Base-by-base conservation (phyloP, 2,329 filamentous ascomycete genomes). In the Phyllosticta citriasiana region DNA sequence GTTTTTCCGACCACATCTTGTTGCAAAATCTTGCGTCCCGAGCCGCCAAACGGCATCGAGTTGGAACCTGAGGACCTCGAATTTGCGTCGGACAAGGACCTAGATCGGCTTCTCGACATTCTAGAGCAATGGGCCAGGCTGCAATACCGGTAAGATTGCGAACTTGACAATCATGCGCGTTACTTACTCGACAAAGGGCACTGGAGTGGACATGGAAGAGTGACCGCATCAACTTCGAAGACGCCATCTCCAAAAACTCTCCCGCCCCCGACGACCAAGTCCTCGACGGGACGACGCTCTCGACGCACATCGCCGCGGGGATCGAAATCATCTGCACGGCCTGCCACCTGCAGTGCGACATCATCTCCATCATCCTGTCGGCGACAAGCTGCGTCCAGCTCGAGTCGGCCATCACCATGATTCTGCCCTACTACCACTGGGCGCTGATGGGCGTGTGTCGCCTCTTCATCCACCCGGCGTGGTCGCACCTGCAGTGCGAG, bases 381-480 rank as follows among this genome's bases (percentile, higher is more conserved):
- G 57, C 53, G 14, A 55, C 54, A 7, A 51, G 40, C 16, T 30
- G 26, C 2, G 16, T 35, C 16, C 54, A 57, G 3, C 54, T 57
- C n/a, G 54, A 61, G 4, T 50, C 59, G 10, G 54, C 53, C 30
- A 33, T 53, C 7, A 24, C 40, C 1, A 26, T 55, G 22, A 57
- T 55, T 35, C 51, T 61, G 19, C 54, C 59, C 14, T 61, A 61
- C 47, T 61, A 61, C 27, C 59, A 61, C 55, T 61, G 59, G 59
- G 54, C 54, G 14, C 54, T 61, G 4, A 61, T 55, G 6, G 59
- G 59, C 14, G 47, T 61, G n/a, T 61, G 54, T 5, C 30, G 59
- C 3, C n/a, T 57, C 10, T 61, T 61, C 55, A 54, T 61, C 19
- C 54, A 61, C 30, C 59, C 59, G 14, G 59, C 55, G 5, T 61